phyloP scores from a whole-genome alignment of 1,284 basidiomycete genomes.

The Gomphus bonarii region DNA sequence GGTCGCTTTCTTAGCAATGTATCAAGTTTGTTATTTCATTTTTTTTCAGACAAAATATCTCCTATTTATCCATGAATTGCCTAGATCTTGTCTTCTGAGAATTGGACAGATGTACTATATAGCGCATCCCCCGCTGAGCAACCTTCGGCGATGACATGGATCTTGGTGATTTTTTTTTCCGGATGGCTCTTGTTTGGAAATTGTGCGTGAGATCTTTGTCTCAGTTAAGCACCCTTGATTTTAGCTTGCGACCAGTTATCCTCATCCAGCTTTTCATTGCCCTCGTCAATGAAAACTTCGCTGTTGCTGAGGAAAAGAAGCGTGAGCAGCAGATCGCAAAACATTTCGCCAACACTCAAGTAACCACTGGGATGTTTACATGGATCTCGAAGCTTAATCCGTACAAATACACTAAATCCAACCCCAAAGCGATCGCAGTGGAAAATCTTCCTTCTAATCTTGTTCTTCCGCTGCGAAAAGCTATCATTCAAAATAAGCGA shows the following conservation, averaged over 20 bases:
- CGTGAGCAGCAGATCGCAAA: slow-evolving; percentile 70
- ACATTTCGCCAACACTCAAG: slow-evolving; percentile 37
- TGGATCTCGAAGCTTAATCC: slow-evolving; percentile 84
- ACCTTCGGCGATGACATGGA: slow-evolving; percentile 58
- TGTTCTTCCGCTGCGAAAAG: slow-evolving; percentile 68
- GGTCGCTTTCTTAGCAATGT: slow-evolving; percentile 85
- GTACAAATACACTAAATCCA: slow-evolving; percentile 71
- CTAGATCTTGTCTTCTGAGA: slow-evolving; percentile 89
- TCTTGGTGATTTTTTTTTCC: slow-evolving; percentile 70
- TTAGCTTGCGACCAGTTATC: slow-evolving; percentile 52
- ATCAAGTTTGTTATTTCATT: slow-evolving; percentile 33
- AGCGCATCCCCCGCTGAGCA: slow-evolving; percentile 54
- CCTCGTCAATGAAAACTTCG: slow-evolving; percentile 97
- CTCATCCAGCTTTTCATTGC: slow-evolving; percentile 98
- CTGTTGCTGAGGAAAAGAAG: slow-evolving; percentile 88
- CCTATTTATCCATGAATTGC: background rate
- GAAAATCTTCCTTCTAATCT: slow-evolving; percentile 63
- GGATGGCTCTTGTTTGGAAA: slow-evolving; percentile 92
- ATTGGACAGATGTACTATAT: slow-evolving; percentile 88
- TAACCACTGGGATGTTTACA: slow-evolving; percentile 29
- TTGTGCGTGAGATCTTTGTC: slow-evolving; percentile 41
- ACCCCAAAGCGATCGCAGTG: slow-evolving; percentile 65
- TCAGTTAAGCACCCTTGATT: slow-evolving; percentile 3
- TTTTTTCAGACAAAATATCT: background rate
- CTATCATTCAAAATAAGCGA: slow-evolving; percentile 48